phyloP scores from a whole-genome alignment of 495 filamentous ascomycete genomes.

The Penicillium parvum region DNA sequence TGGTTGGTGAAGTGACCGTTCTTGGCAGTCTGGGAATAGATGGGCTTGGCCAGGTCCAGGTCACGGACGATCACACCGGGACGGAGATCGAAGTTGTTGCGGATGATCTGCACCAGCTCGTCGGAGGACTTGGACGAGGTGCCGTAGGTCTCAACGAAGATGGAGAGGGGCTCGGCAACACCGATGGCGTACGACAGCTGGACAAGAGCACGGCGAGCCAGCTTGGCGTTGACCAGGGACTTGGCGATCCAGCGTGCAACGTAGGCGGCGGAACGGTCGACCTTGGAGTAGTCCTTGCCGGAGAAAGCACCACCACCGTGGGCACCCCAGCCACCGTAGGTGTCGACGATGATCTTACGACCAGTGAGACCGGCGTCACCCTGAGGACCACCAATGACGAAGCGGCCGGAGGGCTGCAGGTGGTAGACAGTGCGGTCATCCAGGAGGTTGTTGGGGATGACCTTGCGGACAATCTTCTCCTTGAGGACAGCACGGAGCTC shows the following conservation, averaged over 20 bases:
- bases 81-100: conserved; percentile 91
- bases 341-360: conserved; percentile 99
- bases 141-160: conserved; percentile 59
- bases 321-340: conserved; percentile 99
- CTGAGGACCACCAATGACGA: conserved; percentile 98
- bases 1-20: conserved; percentile 99
- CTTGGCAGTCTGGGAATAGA: conserved; percentile 98
- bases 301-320: conserved; percentile 99
- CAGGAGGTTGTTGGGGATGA: conserved; percentile 87
- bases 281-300: conserved; percentile 99
- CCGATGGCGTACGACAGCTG: conserved; percentile 99
- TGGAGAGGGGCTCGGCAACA: conserved; percentile 92
- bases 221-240: conserved; percentile 83
- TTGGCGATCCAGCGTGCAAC: conserved; percentile 98
- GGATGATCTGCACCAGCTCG: conserved; percentile 90
- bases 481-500: conserved; percentile 89
- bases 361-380: conserved; percentile 98
- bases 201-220: conserved; percentile 86
- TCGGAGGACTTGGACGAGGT: conserved; percentile 78
- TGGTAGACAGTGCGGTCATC: conserved; percentile 93
- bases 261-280: conserved; percentile 97
- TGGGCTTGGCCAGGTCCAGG: conserved; percentile 89
- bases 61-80: conserved; percentile 98
- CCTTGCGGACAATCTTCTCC: conserved; percentile 94
- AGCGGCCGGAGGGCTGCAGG: conserved; percentile 96